phyloP scores from a whole-genome alignment of 1,284 basidiomycete species.

The Dichomitus squalens region DNA sequence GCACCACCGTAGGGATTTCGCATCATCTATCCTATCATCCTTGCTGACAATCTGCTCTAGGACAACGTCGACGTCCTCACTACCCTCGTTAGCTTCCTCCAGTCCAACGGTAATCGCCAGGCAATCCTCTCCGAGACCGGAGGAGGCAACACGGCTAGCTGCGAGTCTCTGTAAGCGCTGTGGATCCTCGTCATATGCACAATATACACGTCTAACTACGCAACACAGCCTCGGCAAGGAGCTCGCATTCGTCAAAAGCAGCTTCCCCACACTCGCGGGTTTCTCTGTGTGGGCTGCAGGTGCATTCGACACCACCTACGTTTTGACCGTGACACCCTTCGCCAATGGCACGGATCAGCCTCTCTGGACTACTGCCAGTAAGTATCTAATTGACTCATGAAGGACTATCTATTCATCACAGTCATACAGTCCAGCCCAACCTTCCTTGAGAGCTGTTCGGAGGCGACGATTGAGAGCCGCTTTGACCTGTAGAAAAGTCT shows the following conservation, averaged over 20 bases:
- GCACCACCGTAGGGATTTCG: conserved; percentile 38
- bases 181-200: neutral
- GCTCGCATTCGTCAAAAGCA: conserved; percentile 49
- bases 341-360: conserved; percentile 41
- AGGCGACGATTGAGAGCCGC: neutral
- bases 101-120: conserved; percentile 52
- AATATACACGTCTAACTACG: neutral
- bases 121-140: conserved; percentile 62
- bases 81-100: conserved; percentile 48
- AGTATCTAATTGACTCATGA: conserved; percentile 1
- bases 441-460: conserved; percentile 4
- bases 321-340: conserved; percentile 39
- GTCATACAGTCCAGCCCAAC: conserved; percentile 15
- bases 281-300: conserved; percentile 52
- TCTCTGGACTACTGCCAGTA: conserved; percentile 37
- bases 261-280: conserved; percentile 47
- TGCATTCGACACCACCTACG: conserved; percentile 41
- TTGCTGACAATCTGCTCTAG: conserved; percentile 16
- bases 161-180: conserved; percentile 42
- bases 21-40: neutral
- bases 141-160: conserved; percentile 54
- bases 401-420: neutral
- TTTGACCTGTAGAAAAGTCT: neutral
- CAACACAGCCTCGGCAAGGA: conserved; percentile 40
- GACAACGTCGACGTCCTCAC: conserved; percentile 50